Conservation (phyloP, 352 stramenopile species). For the Phytophthora niederhauseri region DNA sequence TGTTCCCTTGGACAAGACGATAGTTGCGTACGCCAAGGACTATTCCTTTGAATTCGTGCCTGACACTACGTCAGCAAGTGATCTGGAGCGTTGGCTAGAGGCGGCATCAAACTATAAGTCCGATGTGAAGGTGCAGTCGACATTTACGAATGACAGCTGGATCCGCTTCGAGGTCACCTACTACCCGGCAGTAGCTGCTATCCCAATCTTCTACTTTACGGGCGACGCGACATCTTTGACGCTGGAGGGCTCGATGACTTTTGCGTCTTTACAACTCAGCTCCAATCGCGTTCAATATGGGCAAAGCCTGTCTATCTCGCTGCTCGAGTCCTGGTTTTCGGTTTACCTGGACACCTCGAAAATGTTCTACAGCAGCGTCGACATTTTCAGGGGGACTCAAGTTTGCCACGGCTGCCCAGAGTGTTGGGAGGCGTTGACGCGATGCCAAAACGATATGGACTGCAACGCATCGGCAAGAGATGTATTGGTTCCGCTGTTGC, state of each 20-base stretch:
- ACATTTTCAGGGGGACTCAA: conserved; percentile 14
- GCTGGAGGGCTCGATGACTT: neutral
- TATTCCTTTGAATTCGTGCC: conserved; percentile 8
- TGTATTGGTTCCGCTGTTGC: conserved; percentile 21
- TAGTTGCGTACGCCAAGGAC: neutral
- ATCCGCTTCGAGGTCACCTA: conserved; percentile 15
- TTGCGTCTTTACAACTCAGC: conserved; percentile 19
- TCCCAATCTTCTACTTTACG: conserved; percentile 19
- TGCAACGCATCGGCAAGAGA: conserved; percentile 18
- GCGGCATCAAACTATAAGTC: neutral
- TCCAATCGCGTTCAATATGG: conserved; percentile 23
- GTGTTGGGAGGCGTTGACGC: conserved; percentile 25
- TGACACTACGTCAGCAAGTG: neutral
- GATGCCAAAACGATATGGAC: conserved; percentile 27
- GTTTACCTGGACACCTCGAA: neutral
- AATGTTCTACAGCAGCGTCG: conserved; percentile 8
- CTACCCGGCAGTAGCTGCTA: conserved; percentile 5
- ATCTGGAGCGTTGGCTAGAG: conserved; percentile 11
- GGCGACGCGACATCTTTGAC: neutral
- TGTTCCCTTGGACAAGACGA: neutral
- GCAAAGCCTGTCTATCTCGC: conserved; percentile 2
- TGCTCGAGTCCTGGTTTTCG: conserved; percentile 26
- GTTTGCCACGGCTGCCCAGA: conserved; percentile 24
- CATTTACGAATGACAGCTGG: neutral
- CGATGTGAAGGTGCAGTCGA: conserved; percentile 8